Conservation (phyloP, 306 rosid genomes). For the Begonia masoniana region DNA sequence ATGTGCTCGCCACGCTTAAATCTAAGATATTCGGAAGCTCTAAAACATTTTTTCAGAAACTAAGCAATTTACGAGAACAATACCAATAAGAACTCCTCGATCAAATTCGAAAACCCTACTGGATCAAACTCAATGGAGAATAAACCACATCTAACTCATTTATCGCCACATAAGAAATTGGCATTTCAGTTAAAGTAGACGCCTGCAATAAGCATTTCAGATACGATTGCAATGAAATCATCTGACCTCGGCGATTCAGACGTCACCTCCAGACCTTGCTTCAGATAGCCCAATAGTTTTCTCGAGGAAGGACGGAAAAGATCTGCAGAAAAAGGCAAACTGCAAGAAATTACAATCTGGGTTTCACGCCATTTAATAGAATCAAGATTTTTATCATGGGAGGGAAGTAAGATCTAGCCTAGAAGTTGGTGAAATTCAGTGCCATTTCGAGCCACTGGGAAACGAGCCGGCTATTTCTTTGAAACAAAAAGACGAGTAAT, state of each 20-base stretch:
- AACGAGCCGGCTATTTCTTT: too few species aligned
- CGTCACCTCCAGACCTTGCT: conserved; percentile 6
- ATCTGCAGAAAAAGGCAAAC: conserved; percentile 1
- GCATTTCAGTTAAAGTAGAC: neutral
- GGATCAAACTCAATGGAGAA: neutral
- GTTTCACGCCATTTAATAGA: conserved; percentile 10
- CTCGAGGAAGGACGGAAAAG: conserved; percentile 22
- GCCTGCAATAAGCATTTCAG: conserved; percentile 22
- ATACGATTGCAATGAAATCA: neutral
- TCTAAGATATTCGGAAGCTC: too few species aligned
- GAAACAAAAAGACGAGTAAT: too few species aligned
- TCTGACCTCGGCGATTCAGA: conserved; percentile 14
- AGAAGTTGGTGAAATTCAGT: too few species aligned
- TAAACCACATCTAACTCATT: neutral
- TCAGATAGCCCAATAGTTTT: conserved; percentile 1
- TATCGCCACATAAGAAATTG: neutral
- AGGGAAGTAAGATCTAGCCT: too few species aligned
- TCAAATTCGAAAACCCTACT: neutral
- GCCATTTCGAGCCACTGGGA: too few species aligned
- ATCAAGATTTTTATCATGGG: neutral
- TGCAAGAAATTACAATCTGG: conserved; percentile 3
- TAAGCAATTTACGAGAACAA: too few species aligned
- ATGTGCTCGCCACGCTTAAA: too few species aligned
- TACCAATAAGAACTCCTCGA: too few species aligned
- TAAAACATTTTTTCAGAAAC: too few species aligned